Base-by-base conservation (phyloP, 2,329 filamentous ascomycete species). In the Ploettnerulaceae sp. region DNA sequence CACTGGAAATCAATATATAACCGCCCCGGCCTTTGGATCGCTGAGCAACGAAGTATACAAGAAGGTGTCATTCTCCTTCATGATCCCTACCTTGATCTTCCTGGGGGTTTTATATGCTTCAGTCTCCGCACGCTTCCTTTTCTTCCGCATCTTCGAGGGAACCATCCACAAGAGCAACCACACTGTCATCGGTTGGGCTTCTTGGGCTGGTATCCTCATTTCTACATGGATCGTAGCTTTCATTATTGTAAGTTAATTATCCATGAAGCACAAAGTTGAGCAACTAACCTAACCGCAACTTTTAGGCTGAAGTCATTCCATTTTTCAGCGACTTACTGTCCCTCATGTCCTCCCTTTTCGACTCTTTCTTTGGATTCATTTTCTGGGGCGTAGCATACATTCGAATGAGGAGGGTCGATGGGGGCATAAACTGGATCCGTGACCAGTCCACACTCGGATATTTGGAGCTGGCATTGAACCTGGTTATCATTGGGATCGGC, bases 71-170 rank as follows among this genome's bases (percentile, higher is more conserved):
- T 96, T 95, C 67, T 89, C 85, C 9, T 95, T 96, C 71, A 95
- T 95, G 89, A 85, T 96, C 24, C 90, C 90, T 0, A 96, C 90
- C 0, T 76, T 96, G 55, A 89, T 96, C 62, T 96, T 96, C 71
- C 69, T 96, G 4, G 90, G 90, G 6, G 88, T 94, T 0, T 68
- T 96, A 14, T 96, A 96, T 64, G 89, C 90, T 11, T 93, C 87
- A 0, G 88, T 96, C 1, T 90, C 88, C 3, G 85, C 86, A 1
- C 84, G 90, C 22, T 95, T 96, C 69, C 72, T 96, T 60, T 95
- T 95, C 71, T 94, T 95, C 77, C 86, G 88, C 53, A 63, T 93
- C 14, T 95, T 95, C 67, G 80, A 84, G 47, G 81, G 82, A 58
- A 86, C 88, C 9, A 77, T 76, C 49, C 90, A 96, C 69, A 82